Evolutionary conservation across 257 asterid species (phyloP), one percentile per base, ranked within the genome.

Genomic region (Fraxinus cuspidata): DNA sequence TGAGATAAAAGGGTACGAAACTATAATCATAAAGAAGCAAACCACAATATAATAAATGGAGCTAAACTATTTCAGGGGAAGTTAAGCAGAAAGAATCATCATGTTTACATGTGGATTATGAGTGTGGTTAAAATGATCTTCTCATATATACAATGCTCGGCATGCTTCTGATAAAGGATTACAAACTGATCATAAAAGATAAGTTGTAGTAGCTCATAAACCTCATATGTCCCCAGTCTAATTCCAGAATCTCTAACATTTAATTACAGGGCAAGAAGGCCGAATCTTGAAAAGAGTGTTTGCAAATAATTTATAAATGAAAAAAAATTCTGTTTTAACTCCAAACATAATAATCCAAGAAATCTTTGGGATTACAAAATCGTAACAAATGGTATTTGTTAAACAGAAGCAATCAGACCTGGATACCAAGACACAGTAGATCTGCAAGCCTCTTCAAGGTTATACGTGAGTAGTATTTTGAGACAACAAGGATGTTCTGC

Each of bases 401-500:
- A 49, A 25, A 67, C 42, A 74, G 68, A 73, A 78, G 75, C 56
- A 77, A 11, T 25, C 82, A 7, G 16, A 95, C 99, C 99, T 88
- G 96, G 74, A 89, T 37, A 63, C 85, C 86, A 78, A 95, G 97
- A 80, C 98, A 95, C 51, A 95, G 74, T 7, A 95, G 88, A 85
- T 88, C 95, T 25, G 99, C 96, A 85, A 95, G 93, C 83, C 98
- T 93, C 88, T 92, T 90, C 91, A 95, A 85, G 81, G 92, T 93
- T 82, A 95, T 79, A 79, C 96, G 87, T 35, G 99, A 87, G 85
- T 95, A 95, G 82, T 95, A 95, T 88, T 89, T 95, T 60, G 99
- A 93, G 77, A 95, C 91, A 74, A 95, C 99, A 72, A 93, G 94
- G 78, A 93, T 93, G 85, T 95, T 95, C 99, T 95, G 98, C 89